Base-by-base conservation (phyloP, 73 alveolate genomes). In the Strombidium stylifer region DNA sequence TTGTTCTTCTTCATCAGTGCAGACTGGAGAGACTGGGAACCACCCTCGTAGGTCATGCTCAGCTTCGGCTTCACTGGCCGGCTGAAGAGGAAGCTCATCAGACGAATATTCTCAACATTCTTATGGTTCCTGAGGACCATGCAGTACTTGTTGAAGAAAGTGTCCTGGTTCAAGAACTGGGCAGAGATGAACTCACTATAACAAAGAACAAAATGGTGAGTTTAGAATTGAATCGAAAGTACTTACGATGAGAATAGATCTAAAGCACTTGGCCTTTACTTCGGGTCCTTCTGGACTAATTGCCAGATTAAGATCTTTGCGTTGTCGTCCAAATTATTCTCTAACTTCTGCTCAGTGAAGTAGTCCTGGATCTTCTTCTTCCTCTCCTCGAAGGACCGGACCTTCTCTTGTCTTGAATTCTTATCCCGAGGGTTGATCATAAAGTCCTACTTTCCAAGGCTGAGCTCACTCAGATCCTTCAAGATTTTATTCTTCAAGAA, bases 311-410 rank as follows among this genome's bases (percentile, higher is more conserved):
- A 50, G 16, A 37, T 27, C 1, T 28, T 18, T 12, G 65, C 61
- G 30, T 55, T 57, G 16, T 71, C 50, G 4, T 77, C 78, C 4
- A 73, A 45, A 20, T 47, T 59, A 41, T 58, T 30, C 39, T 30
- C 53, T 47, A 60, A 73, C 26, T 73, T 78, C 36, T 52, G 24
- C 15, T 56, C 74, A 1, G 60, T 68, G n/a, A n/a, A n/a, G n/a
- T n/a, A n/a, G n/a, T n/a, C n/a, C 35, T 40, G 40, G 47, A 20
- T 30, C n/a, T 46, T n/a, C 10, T 15, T 32, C 40, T 53, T 27
- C 40, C 59, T 11, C 14, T 25, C 30, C 7, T 20, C 32, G 14
- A 76, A 54, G 1, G 89, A 69, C 25, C 44, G 55, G 23, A 48
- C 78, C 42, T 42, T 44, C 40, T 79, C 84, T 35, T 69, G 27